phyloP scores from a whole-genome alignment of 306 rosid genomes.

The Citrullus colocynthis region DNA sequence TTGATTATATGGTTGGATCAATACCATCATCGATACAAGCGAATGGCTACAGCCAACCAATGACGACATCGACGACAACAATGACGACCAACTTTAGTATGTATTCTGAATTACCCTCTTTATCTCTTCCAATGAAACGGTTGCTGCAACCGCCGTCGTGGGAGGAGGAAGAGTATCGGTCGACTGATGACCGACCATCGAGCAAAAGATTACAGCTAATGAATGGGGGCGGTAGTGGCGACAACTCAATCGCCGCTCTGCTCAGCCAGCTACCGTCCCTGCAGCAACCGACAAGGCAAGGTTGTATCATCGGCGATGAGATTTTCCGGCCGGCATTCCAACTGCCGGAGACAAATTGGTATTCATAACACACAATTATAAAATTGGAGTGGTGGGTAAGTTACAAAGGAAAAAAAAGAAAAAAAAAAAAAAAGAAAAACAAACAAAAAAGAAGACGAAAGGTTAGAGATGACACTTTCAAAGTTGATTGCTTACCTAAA shows the following conservation, averaged over 20 bases:
- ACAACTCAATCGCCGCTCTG: slow-evolving; percentile 29
- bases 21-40: slow-evolving; percentile 28
- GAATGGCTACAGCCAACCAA: slow-evolving; percentile 16
- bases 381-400: background rate
- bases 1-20: slow-evolving; percentile 43
- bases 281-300: slow-evolving; percentile 22
- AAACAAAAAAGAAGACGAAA: background rate
- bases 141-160: slow-evolving; percentile 38
- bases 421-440: background rate
- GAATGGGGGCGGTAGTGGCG: slow-evolving; percentile 7
- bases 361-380: slow-evolving; percentile 19
- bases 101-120: slow-evolving; percentile 6
- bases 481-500: slow-evolving; percentile 5
- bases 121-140: slow-evolving; percentile 31
- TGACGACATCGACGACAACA: background rate
- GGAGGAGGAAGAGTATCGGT: slow-evolving; percentile 30
- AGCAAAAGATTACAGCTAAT: slow-evolving; percentile 48
- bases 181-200: background rate
- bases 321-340: slow-evolving; percentile 28
- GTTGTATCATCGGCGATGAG: slow-evolving; percentile 24
- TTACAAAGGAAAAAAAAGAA: background rate
- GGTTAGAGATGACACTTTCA: background rate
- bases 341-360: slow-evolving; percentile 67
- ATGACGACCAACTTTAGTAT: background rate
- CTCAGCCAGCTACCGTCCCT: slow-evolving; percentile 65